Evolutionary conservation across 2,329 filamentous ascomycete species (phyloP), one percentile per base, ranked within the genome.

Genomic region (Aspergillus flavus): DNA sequence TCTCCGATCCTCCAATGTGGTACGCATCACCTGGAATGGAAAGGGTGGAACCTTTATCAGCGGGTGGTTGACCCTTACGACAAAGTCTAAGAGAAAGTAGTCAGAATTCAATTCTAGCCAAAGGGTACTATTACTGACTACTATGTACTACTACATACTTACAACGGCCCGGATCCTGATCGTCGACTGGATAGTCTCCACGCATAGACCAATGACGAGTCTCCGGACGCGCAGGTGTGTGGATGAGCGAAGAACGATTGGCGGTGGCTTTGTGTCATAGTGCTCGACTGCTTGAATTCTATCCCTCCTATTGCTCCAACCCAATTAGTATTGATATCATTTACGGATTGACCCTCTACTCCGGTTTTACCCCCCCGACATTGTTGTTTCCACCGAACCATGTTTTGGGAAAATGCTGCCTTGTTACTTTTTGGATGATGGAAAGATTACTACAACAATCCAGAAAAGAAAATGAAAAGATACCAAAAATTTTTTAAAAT

Each of bases 201-300:
- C 19, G 48, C 28, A 32, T 32, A 52, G 70, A 66, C 71, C 71
- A 73, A 73, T 73, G 66, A 67, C 64, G 68, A 62, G 12, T 43
- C 62, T 46, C 58, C 63, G 6, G 64, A 30, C 10, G 65, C 56
- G 57, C 71, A 68, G 71, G 71, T 73, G 59, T 63, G 59, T 61
- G 45, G 45, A 50, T 54, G 46, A 43, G 43, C 39, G 63, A 48
- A 41, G 57, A 55, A 43, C 58, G 52, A 65, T 65, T 65, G 63
- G 63, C 28, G 48, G 48, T 34, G 48, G 19, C 4, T 32, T 52
- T 32, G 46, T 50, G 46, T 50, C 46, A 50, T 50, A 11, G 26
- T 52, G 26, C 39, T 41, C 19, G 7, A 41, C 19, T 9, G 6
- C 39, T 52, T 32, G 26, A 32, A 32, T n/a, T 10, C 19, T 26